Evolutionary conservation across 129 eudicot genomes (phyloP).

Genomic region (Flaveria trinervia): DNA sequence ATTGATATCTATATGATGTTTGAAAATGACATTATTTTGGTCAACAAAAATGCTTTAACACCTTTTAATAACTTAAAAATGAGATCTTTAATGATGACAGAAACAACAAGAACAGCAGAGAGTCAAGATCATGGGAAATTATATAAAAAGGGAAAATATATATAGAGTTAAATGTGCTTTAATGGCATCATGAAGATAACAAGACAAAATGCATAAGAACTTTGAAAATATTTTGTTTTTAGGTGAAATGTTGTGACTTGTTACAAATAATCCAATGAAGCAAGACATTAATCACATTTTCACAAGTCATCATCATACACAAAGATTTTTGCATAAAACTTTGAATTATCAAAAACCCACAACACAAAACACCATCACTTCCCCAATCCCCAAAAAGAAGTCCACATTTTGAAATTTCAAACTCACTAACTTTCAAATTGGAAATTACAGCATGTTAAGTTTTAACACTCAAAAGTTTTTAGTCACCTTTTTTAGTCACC

Average conservation of each 20-base stretch:
- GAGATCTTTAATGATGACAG: constrained; percentile 27
- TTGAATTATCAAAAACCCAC: constrained; percentile 26
- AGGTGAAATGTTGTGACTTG: background rate
- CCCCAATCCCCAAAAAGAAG: constrained; percentile 26
- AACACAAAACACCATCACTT: constrained; percentile 17
- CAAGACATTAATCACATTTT: background rate
- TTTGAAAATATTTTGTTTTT: constrained; percentile 9
- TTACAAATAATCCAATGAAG: constrained; percentile 14
- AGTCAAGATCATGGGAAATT: constrained; percentile 29
- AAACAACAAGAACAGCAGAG: constrained; percentile 1
- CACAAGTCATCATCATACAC: constrained; percentile 13
- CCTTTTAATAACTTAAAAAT: constrained; percentile 10
- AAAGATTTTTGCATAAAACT: constrained; percentile 16
- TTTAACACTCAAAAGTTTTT: background rate
- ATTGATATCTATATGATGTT: constrained; percentile 1
- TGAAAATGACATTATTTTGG: constrained; percentile 29
- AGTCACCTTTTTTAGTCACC: background rate
- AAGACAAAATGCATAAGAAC: constrained; percentile 26
- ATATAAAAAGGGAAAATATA: constrained; percentile 12
- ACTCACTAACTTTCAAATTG: constrained; percentile 5
- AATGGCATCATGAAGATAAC: constrained; percentile 22
- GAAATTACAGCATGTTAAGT: background rate
- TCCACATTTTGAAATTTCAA: constrained; percentile 10
- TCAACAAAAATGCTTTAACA: constrained; percentile 30
- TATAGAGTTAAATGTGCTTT: constrained; percentile 14